Evolutionary conservation across 1,139 yeast genomes (phyloP).

Genomic region (Kurtzmaniella quercitrusa): DNA sequence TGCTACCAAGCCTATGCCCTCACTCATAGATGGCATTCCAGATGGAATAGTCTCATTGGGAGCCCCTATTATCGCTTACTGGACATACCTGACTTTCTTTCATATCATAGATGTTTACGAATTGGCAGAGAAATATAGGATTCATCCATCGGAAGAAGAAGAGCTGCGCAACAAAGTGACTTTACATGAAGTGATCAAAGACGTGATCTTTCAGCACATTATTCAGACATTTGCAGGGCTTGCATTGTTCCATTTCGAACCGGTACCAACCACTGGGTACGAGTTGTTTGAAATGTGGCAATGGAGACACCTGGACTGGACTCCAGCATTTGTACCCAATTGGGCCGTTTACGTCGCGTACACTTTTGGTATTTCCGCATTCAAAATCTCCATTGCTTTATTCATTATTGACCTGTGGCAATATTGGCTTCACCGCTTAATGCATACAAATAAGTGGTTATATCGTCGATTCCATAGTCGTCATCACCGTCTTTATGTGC

Average conservation of each 20-base stretch:
- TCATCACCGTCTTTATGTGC: conserved; percentile 91
- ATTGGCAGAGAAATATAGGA: conserved; percentile 76
- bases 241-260: conserved; percentile 53
- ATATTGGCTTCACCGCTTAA: conserved; percentile 77
- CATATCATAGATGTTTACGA: conserved; percentile 70
- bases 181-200: conserved; percentile 63
- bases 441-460: conserved; percentile 77
- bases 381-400: conserved; percentile 61
- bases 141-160: conserved; percentile 90
- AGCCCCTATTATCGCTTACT: conserved; percentile 77
- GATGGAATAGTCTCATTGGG: conserved; percentile 73
- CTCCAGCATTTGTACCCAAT: conserved; percentile 41
- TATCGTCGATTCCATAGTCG: conserved; percentile 86
- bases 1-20: conserved; percentile 23
- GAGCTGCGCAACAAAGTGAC: conserved; percentile 70
- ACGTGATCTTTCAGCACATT: conserved; percentile 79
- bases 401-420: conserved; percentile 91
- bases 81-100: conserved; percentile 73
- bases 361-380: conserved; percentile 56
- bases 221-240: conserved; percentile 75
- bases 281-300: conserved; percentile 71
- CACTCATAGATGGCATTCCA: conserved; percentile 54
- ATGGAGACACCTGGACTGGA: conserved; percentile 36
- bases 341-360: conserved; percentile 44
- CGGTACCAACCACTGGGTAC: conserved; percentile 64